phyloP scores from a whole-genome alignment of 2,329 filamentous ascomycete genomes.

The Thermothelomyces thermophilus region DNA sequence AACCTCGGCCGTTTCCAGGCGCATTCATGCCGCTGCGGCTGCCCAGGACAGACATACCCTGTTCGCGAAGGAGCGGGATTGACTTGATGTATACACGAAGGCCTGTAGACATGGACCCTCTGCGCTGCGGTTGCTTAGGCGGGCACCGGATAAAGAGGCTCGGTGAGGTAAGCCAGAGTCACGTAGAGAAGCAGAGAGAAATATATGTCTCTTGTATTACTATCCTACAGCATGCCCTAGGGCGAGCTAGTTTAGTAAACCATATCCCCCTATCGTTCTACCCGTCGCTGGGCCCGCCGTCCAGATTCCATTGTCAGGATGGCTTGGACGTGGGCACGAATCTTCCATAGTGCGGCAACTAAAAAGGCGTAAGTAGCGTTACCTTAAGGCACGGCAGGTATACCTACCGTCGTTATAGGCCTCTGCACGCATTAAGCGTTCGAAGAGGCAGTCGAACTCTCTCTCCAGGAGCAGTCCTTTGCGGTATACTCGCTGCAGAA shows the following conservation, averaged over 20 bases:
- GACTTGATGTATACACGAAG: background rate
- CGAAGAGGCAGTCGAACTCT: conserved; percentile 7
- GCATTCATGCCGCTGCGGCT: background rate
- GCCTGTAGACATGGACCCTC: background rate
- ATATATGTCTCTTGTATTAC: background rate
- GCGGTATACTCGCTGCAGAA: conserved; percentile 7
- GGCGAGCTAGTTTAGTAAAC: background rate
- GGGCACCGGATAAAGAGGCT: background rate
- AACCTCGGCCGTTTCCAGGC: background rate
- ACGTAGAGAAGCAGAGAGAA: background rate
- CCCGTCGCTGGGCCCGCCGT: background rate
- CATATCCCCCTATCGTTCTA: background rate
- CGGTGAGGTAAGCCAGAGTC: background rate
- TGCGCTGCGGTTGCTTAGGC: background rate
- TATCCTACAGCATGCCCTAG: conserved; percentile 1
- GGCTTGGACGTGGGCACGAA: conserved; percentile 2
- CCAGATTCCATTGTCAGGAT: background rate
- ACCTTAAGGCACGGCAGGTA: background rate
- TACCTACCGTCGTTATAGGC: conserved; percentile 7
- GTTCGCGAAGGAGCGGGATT: background rate
- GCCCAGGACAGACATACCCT: background rate
- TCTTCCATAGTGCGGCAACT: background rate
- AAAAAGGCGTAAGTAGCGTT: conserved; percentile 6
- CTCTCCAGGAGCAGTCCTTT: conserved; percentile 10
- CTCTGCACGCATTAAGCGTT: conserved; percentile 8